These are phyloP conservation scores for Hyaloperonospora brassicae DNA, from an alignment of 352 stramenopile genomes.

Conservation along the genomic window DNA sequence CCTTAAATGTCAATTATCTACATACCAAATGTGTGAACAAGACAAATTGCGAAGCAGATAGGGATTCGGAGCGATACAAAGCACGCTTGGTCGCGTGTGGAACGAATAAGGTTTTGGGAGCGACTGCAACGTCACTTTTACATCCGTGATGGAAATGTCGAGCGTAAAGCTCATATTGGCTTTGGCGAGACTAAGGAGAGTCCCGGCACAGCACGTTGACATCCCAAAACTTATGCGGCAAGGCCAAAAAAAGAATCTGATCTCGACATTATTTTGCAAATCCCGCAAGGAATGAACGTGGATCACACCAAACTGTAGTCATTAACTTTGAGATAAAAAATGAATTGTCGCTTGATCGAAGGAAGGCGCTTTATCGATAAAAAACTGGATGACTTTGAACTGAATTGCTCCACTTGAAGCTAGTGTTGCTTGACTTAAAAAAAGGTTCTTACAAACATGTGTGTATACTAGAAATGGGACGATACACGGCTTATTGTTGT, in stretches of 20 bases:
- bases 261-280: too few relatives aligned
- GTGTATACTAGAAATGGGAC: neutral
- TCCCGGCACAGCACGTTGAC: neutral
- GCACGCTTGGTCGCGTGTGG: neutral
- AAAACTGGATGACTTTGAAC: neutral
- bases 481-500: too few relatives aligned
- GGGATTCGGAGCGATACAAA: neutral
- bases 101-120: neutral
- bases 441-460: neutral
- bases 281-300: too few relatives aligned
- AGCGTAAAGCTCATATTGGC: constrained; percentile 1
- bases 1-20: too few relatives aligned
- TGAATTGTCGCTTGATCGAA: neutral
- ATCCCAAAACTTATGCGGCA: too few relatives aligned
- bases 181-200: neutral
- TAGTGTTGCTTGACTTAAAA: neutral
- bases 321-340: neutral
- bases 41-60: neutral
- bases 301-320: too few relatives aligned
- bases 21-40: too few relatives aligned
- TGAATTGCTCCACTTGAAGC: neutral
- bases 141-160: neutral
- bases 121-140: neutral
- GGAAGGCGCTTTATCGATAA: neutral
- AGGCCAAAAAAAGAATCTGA: too few relatives aligned